phyloP scores from a whole-genome alignment of 108 stramenopile species.

The Conticribra weissflogii region DNA sequence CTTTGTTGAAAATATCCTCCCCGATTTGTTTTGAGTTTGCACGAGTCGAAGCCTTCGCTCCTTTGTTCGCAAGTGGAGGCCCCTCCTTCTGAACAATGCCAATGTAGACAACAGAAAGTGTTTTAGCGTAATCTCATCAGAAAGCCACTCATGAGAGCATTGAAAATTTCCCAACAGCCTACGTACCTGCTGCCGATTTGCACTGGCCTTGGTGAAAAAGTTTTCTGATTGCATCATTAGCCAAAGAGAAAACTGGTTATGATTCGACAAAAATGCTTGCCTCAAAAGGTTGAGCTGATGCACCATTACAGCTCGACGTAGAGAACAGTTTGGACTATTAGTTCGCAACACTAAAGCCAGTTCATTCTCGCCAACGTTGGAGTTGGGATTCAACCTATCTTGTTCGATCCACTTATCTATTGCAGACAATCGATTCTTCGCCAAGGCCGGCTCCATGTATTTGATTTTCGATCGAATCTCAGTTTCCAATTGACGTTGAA shows the following conservation, averaged over 20 bases:
- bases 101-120: no score
- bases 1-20: conserved; percentile 69
- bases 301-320: conserved; percentile 60
- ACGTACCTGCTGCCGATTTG: conserved; percentile 9
- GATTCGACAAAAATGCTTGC: conserved; percentile 63
- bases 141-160: no score
- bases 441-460: conserved; percentile 51
- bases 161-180: no score
- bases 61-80: conserved; percentile 10
- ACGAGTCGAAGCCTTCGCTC: conserved; percentile 47
- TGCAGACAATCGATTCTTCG: conserved; percentile 19
- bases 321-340: conserved; percentile 47
- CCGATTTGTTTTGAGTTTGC: conserved; percentile 87
- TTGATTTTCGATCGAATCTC: conserved; percentile 61
- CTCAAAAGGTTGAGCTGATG: conserved; percentile 73
- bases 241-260: conserved; percentile 79
- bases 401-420: conserved; percentile 33
- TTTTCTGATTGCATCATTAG: conserved; percentile 57
- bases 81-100: conserved; percentile 16
- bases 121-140: no score
- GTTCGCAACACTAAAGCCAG: conserved; percentile 13
- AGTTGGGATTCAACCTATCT: neutral
- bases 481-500: conserved; percentile 71
- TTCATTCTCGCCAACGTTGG: conserved; percentile 9
- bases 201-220: conserved; percentile 64